Base-by-base conservation (phyloP, 2,329 filamentous ascomycete species). In the Cladosporium sp. region DNA sequence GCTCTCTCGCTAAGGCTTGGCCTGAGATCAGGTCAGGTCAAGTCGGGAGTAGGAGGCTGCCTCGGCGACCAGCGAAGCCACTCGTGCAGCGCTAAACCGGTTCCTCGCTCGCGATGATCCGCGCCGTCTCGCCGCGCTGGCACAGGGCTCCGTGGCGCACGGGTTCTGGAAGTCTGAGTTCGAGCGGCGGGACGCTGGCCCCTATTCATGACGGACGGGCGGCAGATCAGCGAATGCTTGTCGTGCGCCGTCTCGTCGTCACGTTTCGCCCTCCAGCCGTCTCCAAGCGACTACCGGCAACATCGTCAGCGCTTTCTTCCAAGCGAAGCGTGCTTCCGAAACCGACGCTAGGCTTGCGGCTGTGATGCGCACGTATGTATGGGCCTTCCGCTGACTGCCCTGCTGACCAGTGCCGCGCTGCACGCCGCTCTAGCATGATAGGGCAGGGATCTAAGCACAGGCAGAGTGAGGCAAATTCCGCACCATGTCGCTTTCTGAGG, bases 141-240 rank as follows among this genome's bases (percentile, higher is more conserved):
- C 37, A 54, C 51, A 36, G 28, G 39, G 50, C 35, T 44, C 51
- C 51, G 51, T 53, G 37, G 50, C 50, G 51, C 49, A 52, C 51
- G 51, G 51, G 17, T 54, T 54, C 25, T 54, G 39, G 37, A 36
- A 22, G 28, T 19, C 37, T 44, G 51, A 44, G 37, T 39, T 51
- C 20, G 28, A 25, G 19, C 45, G 49, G 37, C 51, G 37, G 37
- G 39, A 35, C 39, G 51, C 51, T 44, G 36, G 39, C 51, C 39
- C 51, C 51, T 44, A 35, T 44, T 19, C 32, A 20, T 42, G 39
- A 34, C 51, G 51, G 51, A 25, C 36, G 25, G 36, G 39, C 51
- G 51, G 51, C 51, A 54, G 51, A 54, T 54, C 51, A 54, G 25
- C 51, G 51, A 54, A 37, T 54, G 51, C 51, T 54, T 54, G 51